Conservation (phyloP, 2,329 filamentous ascomycete species). For the Cadophora gregata region DNA sequence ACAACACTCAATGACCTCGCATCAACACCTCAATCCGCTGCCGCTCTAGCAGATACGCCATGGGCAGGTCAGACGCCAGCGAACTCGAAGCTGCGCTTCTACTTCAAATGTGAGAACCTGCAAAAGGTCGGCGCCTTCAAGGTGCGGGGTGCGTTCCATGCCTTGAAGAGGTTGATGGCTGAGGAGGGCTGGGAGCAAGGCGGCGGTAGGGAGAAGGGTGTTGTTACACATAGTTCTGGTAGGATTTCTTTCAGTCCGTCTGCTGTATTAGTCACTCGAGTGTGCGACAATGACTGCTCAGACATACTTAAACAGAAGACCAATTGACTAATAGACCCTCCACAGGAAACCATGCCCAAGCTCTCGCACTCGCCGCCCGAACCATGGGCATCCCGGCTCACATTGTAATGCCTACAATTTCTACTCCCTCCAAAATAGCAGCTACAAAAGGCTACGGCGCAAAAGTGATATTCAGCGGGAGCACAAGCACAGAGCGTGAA, state of each 20-base stretch:
- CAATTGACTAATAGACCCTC: background rate
- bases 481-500: constrained; percentile 81
- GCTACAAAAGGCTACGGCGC: constrained; percentile 82
- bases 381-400: constrained; percentile 77
- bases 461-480: constrained; percentile 79
- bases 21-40: constrained; percentile 67
- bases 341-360: constrained; percentile 91
- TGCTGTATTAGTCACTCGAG: background rate
- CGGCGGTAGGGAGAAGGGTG: constrained; percentile 67
- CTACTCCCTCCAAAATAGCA: constrained; percentile 83
- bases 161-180: constrained; percentile 70
- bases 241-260: constrained; percentile 35
- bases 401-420: constrained; percentile 92
- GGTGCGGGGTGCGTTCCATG: constrained; percentile 87
- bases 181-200: constrained; percentile 66
- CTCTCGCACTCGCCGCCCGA: constrained; percentile 82
- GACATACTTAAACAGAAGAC: background rate
- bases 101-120: constrained; percentile 96
- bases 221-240: constrained; percentile 92
- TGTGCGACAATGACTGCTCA: background rate
- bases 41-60: constrained; percentile 60
- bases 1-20: constrained; percentile 76
- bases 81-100: constrained; percentile 72
- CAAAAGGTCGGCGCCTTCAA: constrained; percentile 95
- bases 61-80: constrained; percentile 64